Conservation (phyloP, 2,329 filamentous ascomycete species). For the Cytospora piceicola region DNA sequence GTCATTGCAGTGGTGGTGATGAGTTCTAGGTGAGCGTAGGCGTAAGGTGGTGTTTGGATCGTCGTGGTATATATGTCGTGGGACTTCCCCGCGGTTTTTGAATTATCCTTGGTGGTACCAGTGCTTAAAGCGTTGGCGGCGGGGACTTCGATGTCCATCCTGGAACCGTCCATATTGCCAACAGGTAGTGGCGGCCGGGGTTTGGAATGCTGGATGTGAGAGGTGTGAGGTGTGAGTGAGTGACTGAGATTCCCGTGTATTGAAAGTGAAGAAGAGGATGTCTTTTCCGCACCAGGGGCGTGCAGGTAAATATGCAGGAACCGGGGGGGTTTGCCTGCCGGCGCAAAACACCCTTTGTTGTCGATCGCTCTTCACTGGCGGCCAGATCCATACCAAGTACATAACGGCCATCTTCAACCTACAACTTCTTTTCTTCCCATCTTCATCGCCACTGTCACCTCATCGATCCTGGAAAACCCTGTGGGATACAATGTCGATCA, state of each 20-base stretch:
- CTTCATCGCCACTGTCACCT: not conserved
- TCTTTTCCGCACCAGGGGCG: not conserved
- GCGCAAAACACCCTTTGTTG: constrained; percentile 13
- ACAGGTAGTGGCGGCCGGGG: not conserved
- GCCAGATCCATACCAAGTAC: not conserved
- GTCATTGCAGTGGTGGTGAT: constrained; percentile 34
- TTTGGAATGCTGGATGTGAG: not conserved
- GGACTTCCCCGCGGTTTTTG: constrained; percentile 41
- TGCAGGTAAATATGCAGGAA: constrained; percentile 2
- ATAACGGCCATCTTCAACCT: not conserved
- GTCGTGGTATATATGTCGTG: constrained; percentile 57
- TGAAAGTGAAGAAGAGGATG: not conserved
- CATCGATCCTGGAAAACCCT: not conserved
- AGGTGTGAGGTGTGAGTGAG: not conserved
- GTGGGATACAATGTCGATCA: constrained; percentile 10
- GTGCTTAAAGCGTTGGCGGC: not conserved
- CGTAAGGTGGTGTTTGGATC: constrained; percentile 55
- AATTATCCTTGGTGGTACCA: not conserved
- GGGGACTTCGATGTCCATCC: constrained; percentile 35
- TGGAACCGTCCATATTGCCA: constrained; percentile 14
- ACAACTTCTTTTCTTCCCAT: not conserved
- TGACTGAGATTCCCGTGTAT: not conserved
- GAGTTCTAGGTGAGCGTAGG: constrained; percentile 61
- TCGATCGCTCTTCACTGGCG: not conserved
- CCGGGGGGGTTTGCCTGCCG: constrained; percentile 13